Base-by-base conservation (phyloP, 2,329 filamentous ascomycete species). In the Nakataea oryzae region DNA sequence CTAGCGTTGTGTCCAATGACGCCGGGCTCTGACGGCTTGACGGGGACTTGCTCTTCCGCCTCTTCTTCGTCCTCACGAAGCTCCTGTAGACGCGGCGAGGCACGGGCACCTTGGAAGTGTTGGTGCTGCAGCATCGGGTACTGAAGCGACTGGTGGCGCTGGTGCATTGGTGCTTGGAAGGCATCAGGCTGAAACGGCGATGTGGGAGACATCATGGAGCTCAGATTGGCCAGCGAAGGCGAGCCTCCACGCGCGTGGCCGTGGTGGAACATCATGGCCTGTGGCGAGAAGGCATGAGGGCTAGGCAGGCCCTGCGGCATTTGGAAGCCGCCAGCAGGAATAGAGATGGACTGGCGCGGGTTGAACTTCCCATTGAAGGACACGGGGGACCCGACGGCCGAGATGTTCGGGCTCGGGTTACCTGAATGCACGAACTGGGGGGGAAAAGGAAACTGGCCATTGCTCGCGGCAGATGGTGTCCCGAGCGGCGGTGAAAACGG, bases 401-500 rank as follows among this genome's bases (percentile, higher is more conserved):
- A 79, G 28, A 88, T 74, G 24, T 80, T 82, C 17, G 87, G 86
- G 66, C 84, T 89, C 71, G 88, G 76, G 60, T 85, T 77, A 60
- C 83, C 80, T 57, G 88, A 81, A 50, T 85, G 81, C 4, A 85
- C 81, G 72, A 93, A 87, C 47, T 79, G 76, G 26, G 74, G 71
- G 1, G 79, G 82, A 68, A 87, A 86, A 66, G 79, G 79, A 70
- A 82, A 83, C 63, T 84, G 78, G 57, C 81, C 85, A 65, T 85
- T 88, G 75, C 90, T 93, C 34, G 84, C 86, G 14, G 87, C 89
- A 32, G 92, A 96, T 0, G 86, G 87, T 0, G 91, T 86, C 26
- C 90, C 90, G 29, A 96, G 76, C 1, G 92, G 91, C 12, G 93
- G 92, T 27, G 93, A 96, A 70, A 93, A 92, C 6, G 91, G 86